Percentiles rank a stretch among this genome's conserved stretches.
phyloP scores from a whole-genome alignment of 139 green algal species.

The Closterium sp. region DNA sequence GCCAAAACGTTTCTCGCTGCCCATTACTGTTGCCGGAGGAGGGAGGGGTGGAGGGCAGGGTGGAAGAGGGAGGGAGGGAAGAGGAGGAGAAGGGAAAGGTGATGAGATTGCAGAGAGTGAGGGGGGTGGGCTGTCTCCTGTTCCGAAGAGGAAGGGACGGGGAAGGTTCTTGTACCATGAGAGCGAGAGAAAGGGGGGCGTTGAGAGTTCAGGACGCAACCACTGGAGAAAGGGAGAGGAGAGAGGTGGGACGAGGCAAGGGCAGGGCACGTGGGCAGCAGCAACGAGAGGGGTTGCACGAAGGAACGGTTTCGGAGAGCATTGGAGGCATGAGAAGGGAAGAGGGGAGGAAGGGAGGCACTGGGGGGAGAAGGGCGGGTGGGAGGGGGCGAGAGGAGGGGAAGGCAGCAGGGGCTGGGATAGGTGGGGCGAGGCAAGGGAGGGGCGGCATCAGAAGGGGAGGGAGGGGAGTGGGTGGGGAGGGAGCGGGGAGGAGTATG shows the following conservation, averaged over 20 bases:
- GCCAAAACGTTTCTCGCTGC: background rate
- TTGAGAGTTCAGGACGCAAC: too few relatives aligned
- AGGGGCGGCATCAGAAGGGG: background rate
- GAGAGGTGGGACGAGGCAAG: background rate
- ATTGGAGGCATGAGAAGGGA: background rate
- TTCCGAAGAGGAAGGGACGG: background rate
- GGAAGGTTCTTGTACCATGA: background rate
- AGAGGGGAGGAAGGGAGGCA: background rate
- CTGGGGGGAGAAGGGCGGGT: background rate
- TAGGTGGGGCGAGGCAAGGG: too few relatives aligned
- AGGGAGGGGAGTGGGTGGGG: background rate
- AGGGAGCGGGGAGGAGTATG: background rate
- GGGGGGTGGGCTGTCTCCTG: background rate
- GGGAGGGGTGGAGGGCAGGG: background rate
- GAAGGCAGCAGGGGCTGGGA: background rate
- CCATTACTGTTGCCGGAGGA: background rate
- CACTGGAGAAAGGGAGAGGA: too few relatives aligned
- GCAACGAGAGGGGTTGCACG: background rate
- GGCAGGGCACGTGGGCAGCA: background rate
- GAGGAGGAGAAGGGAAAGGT: background rate
- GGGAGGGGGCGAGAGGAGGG: background rate
- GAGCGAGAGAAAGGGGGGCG: background rate
- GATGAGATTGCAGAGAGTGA: background rate
- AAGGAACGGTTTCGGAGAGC: background rate
- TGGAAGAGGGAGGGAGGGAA: background rate